Conservation (phyloP, 2,329 filamentous ascomycete species). For the Aspergillus fumigatiaffinis region DNA sequence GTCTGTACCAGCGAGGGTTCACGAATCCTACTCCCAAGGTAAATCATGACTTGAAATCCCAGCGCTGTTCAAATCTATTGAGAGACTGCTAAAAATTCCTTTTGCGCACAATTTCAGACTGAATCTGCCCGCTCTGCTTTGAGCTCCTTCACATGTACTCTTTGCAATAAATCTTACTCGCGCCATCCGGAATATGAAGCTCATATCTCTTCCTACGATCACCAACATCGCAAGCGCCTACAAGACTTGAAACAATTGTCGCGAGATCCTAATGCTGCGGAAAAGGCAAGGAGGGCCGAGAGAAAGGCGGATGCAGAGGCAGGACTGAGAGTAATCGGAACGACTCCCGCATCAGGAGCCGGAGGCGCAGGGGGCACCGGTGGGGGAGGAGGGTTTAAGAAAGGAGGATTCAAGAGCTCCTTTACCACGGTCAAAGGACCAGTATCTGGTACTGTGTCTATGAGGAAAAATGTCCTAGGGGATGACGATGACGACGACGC, state of each 20-base stretch:
- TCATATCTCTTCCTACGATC: constrained; percentile 90
- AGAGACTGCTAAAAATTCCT: neutral
- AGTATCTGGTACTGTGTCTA: constrained; percentile 21
- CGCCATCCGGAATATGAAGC: constrained; percentile 96
- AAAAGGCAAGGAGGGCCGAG: constrained; percentile 41
- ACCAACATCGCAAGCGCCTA: constrained; percentile 77
- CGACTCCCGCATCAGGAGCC: constrained; percentile 14
- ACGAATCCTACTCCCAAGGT: constrained; percentile 48
- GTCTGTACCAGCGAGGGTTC: constrained; percentile 39
- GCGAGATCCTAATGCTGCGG: constrained; percentile 40
- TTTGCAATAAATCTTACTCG: constrained; percentile 91
- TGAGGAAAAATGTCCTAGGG: constrained; percentile 41
- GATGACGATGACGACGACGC: constrained; percentile 43
- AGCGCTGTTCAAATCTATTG: neutral
- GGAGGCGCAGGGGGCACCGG: constrained; percentile 23
- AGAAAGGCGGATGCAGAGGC: constrained; percentile 42
- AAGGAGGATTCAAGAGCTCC: constrained; percentile 76
- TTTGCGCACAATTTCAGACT: constrained; percentile 35
- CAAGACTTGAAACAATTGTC: constrained; percentile 46
- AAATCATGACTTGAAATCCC: neutral
- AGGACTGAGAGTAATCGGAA: constrained; percentile 34
- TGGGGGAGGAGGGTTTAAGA: constrained; percentile 59
- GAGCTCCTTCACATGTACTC: constrained; percentile 75
- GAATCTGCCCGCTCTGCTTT: constrained; percentile 69
- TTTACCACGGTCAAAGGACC: constrained; percentile 56